A percentile compares a stretch with the other conserved stretches of the same genome.
phyloP scores from a whole-genome alignment of 192 early-diverging fungal species.

The Linnemannia schmuckeri region DNA sequence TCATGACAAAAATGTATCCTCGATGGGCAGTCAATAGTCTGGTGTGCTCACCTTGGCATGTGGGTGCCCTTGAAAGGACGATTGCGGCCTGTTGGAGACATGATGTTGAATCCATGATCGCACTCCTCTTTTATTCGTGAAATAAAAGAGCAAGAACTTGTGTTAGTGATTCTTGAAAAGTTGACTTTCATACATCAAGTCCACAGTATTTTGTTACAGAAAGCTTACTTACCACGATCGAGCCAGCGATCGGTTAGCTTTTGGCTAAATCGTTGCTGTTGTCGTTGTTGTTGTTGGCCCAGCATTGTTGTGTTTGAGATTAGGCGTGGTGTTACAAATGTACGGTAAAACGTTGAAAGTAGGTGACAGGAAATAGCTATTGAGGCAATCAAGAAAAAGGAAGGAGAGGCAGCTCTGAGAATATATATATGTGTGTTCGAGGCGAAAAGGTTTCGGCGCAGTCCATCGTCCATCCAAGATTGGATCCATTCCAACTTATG shows the following conservation, averaged over 20 bases:
- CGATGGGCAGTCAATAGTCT: background rate
- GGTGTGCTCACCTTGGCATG: background rate
- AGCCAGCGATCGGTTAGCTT: slow-evolving; percentile 21
- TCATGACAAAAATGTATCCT: background rate
- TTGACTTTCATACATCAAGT: background rate
- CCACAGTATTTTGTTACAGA: too few relatives aligned
- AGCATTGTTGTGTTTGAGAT: slow-evolving; percentile 19
- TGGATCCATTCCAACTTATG: background rate
- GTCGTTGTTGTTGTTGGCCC: slow-evolving; percentile 3
- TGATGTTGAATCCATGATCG: slow-evolving; percentile 40
- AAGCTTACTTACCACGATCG: slow-evolving; percentile 6
- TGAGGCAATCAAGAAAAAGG: background rate
- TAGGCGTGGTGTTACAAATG: background rate
- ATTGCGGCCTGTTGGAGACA: slow-evolving; percentile 39
- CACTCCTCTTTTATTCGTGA: slow-evolving; percentile 8
- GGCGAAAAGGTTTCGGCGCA: background rate
- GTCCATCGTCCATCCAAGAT: background rate
- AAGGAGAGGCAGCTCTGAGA: background rate
- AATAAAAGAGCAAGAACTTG: background rate
- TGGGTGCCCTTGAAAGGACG: slow-evolving; percentile 35
- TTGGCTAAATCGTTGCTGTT: slow-evolving; percentile 7
- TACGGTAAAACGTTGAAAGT: background rate
- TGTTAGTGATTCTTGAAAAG: too few relatives aligned
- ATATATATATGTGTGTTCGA: background rate
- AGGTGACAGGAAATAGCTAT: background rate